Percentiles rank a stretch among this genome's conserved stretches.
These are phyloP conservation scores for Wickerhamiella shivajii DNA, from an alignment of 805 yeast species.

Conservation along the genomic window DNA sequence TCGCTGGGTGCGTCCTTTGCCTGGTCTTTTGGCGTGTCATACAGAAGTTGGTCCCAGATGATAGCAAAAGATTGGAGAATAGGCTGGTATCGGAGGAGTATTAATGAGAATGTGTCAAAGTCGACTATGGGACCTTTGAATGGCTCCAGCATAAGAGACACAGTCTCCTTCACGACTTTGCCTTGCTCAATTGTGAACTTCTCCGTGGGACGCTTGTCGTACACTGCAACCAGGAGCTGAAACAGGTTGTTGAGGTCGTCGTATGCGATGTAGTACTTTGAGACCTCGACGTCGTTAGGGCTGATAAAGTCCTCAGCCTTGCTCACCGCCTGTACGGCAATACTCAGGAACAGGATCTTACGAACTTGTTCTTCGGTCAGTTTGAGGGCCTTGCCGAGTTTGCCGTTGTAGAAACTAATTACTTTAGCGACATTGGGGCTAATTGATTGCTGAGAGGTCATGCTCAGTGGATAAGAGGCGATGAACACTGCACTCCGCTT, in stretches of 20 bases:
- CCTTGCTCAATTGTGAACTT: not conserved
- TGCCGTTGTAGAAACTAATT: conserved; percentile 12
- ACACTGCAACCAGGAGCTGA: conserved; percentile 13
- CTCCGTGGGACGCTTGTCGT: conserved; percentile 12
- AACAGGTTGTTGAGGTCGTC: conserved; percentile 12
- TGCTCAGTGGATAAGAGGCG: conserved; percentile 8
- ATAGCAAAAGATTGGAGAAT: conserved; percentile 30
- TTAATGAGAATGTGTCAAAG: conserved; percentile 7
- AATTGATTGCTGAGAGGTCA: not conserved
- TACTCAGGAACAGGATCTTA: conserved; percentile 12
- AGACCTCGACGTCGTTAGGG: not conserved
- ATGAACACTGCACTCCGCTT: conserved; percentile 13
- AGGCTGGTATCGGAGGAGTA: conserved; percentile 11
- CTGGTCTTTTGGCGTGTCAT: conserved; percentile 14
- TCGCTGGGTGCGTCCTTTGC: not conserved
- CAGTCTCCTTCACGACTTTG: conserved; percentile 1
- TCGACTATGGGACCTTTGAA: conserved; percentile 14
- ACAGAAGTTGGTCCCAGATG: conserved; percentile 33
- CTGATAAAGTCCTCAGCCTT: not conserved
- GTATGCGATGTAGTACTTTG: conserved; percentile 12
- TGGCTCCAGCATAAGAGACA: conserved; percentile 8
- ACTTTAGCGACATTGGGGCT: conserved; percentile 6
- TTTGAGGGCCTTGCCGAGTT: conserved; percentile 7
- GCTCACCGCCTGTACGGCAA: conserved; percentile 5
- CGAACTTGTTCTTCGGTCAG: conserved; percentile 5